Conservation (phyloP, 768 basidiomycete genomes). For the Leucocoprinus birnbaumii region DNA sequence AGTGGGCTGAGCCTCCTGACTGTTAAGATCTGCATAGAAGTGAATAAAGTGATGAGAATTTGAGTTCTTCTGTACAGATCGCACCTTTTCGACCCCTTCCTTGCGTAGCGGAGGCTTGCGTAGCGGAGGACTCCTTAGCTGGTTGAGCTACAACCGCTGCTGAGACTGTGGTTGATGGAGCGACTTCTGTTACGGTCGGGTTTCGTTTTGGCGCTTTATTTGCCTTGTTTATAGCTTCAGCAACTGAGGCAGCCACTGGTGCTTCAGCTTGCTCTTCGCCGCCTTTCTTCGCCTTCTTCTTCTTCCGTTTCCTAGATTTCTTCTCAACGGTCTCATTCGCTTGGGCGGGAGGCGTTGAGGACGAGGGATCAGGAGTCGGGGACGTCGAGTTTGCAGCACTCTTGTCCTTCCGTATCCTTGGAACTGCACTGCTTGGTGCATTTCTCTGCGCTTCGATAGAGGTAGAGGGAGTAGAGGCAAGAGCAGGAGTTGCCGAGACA, state of each 20-base stretch:
- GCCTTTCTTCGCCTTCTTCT: neutral
- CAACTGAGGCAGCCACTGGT: neutral
- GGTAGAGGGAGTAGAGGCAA: neutral
- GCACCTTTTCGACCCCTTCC: neutral
- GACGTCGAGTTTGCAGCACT: conserved; percentile 3
- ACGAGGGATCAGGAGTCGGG: neutral
- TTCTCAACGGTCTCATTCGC: neutral
- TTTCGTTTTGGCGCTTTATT: neutral
- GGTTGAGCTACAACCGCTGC: neutral
- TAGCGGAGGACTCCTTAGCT: neutral
- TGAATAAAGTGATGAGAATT: neutral
- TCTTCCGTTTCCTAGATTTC: neutral
- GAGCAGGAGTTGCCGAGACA: neutral
- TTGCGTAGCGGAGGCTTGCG: too few relatives aligned
- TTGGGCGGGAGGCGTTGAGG: neutral
- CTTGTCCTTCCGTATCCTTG: neutral
- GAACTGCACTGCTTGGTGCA: neutral
- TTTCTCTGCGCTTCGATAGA: neutral
- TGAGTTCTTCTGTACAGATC: too few relatives aligned
- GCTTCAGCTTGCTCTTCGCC: neutral
- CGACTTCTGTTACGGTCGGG: neutral
- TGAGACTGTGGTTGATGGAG: neutral
- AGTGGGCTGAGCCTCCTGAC: neutral
- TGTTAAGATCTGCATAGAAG: neutral
- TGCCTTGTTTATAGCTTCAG: neutral